phyloP scores from a whole-genome alignment of 371 early-diverging fungal genomes.

The Globomyces sp. region DNA sequence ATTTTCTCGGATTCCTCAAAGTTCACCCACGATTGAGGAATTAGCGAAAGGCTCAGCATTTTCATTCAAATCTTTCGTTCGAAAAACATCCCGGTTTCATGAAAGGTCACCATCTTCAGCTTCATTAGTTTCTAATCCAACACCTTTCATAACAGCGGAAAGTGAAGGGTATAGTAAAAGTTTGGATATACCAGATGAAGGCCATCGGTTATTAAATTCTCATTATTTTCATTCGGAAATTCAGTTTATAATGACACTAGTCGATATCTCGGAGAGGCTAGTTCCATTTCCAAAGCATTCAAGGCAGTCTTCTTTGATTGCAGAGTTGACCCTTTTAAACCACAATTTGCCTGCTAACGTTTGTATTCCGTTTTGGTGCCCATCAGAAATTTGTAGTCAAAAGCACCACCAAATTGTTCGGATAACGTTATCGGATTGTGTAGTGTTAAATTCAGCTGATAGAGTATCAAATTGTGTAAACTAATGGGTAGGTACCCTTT shows the following conservation, averaged over 20 bases:
- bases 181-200: slow-evolving; percentile 3
- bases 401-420: slow-evolving; percentile 85
- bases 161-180: slow-evolving; percentile 1
- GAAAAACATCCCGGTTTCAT: slow-evolving; percentile 16
- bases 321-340: slow-evolving; percentile 92
- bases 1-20: slow-evolving; percentile 31
- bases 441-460: slow-evolving; percentile 97
- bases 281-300: slow-evolving; percentile 81
- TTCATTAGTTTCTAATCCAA: neutral
- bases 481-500: slow-evolving; percentile 53
- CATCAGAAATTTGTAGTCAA: slow-evolving; percentile 55
- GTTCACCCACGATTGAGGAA: slow-evolving; percentile 39
- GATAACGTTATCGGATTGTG: slow-evolving; percentile 86
- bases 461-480: slow-evolving; percentile 44
- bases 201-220: slow-evolving; percentile 19
- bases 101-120: neutral
- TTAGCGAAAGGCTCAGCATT: slow-evolving; percentile 34
- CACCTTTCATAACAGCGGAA: neutral
- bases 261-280: slow-evolving; percentile 88
- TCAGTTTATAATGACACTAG: slow-evolving; percentile 83
- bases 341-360: slow-evolving; percentile 90
- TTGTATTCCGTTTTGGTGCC: slow-evolving; percentile 92
- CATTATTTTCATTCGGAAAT: slow-evolving; percentile 87
- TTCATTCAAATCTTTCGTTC: slow-evolving; percentile 28
- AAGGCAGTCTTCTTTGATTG: slow-evolving; percentile 74